Evolutionary conservation across 306 rosid species (phyloP).

Genomic region (Prunus salicina): DNA sequence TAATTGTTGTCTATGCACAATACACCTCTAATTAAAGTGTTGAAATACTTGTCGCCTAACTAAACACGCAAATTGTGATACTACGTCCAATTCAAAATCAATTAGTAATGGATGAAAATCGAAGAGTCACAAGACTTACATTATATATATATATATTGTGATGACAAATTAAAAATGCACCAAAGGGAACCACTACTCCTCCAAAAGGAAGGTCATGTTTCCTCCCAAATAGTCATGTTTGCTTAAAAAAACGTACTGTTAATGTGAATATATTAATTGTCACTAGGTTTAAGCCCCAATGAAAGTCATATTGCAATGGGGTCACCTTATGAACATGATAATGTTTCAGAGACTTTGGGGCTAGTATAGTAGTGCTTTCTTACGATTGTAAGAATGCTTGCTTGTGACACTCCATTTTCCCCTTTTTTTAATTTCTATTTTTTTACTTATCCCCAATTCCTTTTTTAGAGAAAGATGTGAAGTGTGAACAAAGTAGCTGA

Average conservation of each 20-base stretch:
- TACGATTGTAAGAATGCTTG: conserved; percentile 71
- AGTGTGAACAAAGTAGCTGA: background rate
- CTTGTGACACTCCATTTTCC: conserved; percentile 53
- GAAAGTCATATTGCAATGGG: conserved; percentile 35
- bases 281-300: background rate
- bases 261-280: background rate
- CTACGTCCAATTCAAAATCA: too few species aligned
- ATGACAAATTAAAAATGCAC: too few species aligned
- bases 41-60: too few species aligned
- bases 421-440: background rate
- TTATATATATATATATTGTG: background rate
- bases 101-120: too few species aligned
- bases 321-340: conserved; percentile 29
- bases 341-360: conserved; percentile 26
- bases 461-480: conserved; percentile 5
- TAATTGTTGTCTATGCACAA: background rate
- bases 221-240: too few species aligned
- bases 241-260: too few species aligned
- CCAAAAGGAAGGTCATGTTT: too few species aligned
- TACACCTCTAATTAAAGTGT: too few species aligned
- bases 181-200: too few species aligned
- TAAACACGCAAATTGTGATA: too few species aligned
- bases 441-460: background rate
- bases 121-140: too few species aligned
- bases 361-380: conserved; percentile 53